Evolutionary conservation across 176 grass and related monocot genomes (phyloP), one percentile per base, ranked within the genome.

Genomic region (Carex myosuroides): DNA sequence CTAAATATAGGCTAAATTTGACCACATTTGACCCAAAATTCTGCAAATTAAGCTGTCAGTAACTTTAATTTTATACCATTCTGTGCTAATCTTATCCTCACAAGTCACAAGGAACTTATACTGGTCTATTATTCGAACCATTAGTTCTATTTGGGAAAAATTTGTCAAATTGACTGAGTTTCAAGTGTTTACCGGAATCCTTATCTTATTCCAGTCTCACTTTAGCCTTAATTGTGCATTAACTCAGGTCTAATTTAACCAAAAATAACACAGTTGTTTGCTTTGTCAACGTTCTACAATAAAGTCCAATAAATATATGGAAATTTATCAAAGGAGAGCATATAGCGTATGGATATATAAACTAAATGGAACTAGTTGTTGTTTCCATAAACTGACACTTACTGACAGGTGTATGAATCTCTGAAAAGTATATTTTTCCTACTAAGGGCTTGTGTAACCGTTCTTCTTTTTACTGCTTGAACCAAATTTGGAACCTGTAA

Each of bases 401-500:
- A 98, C 95, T 95, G 95, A 79, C 93, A 98, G 85, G 80, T 95
- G 66, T 91, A 98, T 54, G 80, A 92, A 87, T 98, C 95, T 81
- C 93, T 93, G 83, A 86, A 98, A 83, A 98, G 83, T 79, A 98
- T 90, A 75, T 87, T 98, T 88, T 95, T 98, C 16, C 95, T 89
- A 85, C 96, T 95, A 81, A 98, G 84, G 20, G 79, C 87, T 29
- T 93, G 88, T 74, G 88, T 93, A n/a, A 92, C 83, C 32, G 91
- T 90, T 88, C 46, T 50, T 50, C 89, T 93, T 83, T 95, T 93
- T 18, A 95, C 89, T 48, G 90, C 91, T 59, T 98, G 96, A 61
- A 98, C 85, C 29, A 95, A 91, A 83, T 95, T 85, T 62, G 96
- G 96, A 85, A 98, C 87, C 96, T 98, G 91, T 76, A 84, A 53